Evolutionary conservation across 441 rosid species (phyloP).

Genomic region (Euphorbia corollata): DNA sequence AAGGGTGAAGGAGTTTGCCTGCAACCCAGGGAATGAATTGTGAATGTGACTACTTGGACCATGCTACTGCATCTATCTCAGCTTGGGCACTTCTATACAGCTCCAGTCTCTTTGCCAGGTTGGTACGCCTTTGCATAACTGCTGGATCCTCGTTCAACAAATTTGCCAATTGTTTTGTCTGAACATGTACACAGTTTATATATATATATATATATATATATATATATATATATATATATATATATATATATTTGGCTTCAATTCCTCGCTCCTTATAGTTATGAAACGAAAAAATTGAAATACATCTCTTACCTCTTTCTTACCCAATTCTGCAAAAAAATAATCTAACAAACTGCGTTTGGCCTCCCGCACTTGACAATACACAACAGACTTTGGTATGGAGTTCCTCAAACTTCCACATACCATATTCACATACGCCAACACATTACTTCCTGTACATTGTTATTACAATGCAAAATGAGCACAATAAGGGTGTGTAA

Average conservation of each 20-base stretch:
- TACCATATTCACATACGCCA: constrained; percentile 75
- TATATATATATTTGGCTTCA: too few species aligned
- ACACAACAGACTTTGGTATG: constrained; percentile 75
- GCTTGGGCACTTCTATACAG: constrained; percentile 68
- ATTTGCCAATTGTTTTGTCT: constrained; percentile 46
- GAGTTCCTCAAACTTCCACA: constrained; percentile 64
- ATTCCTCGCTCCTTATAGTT: too few species aligned
- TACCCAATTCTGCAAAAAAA: constrained; percentile 76
- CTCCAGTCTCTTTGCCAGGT: constrained; percentile 67
- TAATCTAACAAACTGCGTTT: constrained; percentile 75
- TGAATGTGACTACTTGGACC: constrained; percentile 46
- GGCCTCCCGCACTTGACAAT: constrained; percentile 91
- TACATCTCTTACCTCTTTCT: constrained; percentile 47
- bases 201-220: too few species aligned
- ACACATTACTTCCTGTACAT: constrained; percentile 53
- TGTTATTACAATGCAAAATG: neutral
- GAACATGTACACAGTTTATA: constrained; percentile 5
- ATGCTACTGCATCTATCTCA: constrained; percentile 74
- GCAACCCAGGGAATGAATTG: too few species aligned
- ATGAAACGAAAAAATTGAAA: neutral
- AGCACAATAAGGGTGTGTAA: too few species aligned
- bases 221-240: too few species aligned
- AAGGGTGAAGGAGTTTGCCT: too few species aligned
- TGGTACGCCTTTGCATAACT: constrained; percentile 55
- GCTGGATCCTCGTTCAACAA: constrained; percentile 73